phyloP scores from a whole-genome alignment of 2,329 filamentous ascomycete genomes.

The Colletotrichum sp. region DNA sequence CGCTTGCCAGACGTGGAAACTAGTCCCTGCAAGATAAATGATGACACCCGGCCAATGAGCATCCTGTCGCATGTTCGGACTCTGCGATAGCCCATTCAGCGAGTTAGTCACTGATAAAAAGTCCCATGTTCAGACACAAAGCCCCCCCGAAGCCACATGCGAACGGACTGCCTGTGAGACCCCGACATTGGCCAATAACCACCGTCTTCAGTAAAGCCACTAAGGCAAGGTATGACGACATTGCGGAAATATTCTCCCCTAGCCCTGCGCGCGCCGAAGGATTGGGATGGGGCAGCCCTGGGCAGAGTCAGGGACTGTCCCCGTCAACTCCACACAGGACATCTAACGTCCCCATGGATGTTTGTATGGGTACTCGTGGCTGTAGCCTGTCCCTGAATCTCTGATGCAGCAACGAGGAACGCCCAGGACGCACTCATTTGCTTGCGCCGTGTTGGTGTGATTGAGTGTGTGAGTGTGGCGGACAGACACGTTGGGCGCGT shows the following conservation, averaged over 20 bases:
- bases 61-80: background rate
- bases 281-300: background rate
- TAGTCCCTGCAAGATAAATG: background rate
- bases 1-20: background rate
- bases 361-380: background rate
- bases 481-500: background rate
- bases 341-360: background rate
- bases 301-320: conserved; percentile 7
- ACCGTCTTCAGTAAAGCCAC: background rate
- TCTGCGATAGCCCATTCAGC: background rate
- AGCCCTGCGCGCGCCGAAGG: conserved; percentile 6
- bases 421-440: background rate
- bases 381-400: conserved; percentile 11
- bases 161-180: background rate
- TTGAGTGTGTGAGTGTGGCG: background rate
- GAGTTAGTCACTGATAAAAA: background rate
- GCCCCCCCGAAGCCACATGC: background rate
- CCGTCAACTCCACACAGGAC: conserved; percentile 15
- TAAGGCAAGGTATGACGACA: conserved; percentile 15
- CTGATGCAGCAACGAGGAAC: background rate
- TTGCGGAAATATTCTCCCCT: conserved; percentile 14
- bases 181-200: background rate
- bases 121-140: background rate
- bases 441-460: background rate
- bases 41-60: background rate